A percentile compares a stretch with the other conserved stretches of the same genome.
phyloP scores from a whole-genome alignment of 164 flowering plant genomes.

The Vitis riparia region DNA sequence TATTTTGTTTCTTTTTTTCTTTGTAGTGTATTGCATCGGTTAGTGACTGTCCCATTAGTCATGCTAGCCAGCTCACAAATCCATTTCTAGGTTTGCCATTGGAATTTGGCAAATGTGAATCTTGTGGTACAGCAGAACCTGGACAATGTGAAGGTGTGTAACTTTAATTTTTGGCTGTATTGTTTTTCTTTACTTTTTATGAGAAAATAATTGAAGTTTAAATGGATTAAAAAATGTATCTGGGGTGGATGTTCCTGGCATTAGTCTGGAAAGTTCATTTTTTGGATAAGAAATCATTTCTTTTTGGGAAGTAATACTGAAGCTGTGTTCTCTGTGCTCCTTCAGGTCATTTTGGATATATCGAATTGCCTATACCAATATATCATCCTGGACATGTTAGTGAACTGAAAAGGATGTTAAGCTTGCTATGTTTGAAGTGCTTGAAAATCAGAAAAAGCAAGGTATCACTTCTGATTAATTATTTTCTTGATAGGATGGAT shows the following conservation, averaged over 20 bases:
- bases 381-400: slow-evolving; percentile 77
- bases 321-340: slow-evolving; percentile 9
- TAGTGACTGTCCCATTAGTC: slow-evolving; percentile 69
- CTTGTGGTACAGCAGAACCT: slow-evolving; percentile 89
- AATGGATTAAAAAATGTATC: not conserved
- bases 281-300: not conserved
- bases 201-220: not conserved
- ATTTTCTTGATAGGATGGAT: not conserved
- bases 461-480: slow-evolving; percentile 36
- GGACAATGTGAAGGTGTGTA: slow-evolving; percentile 86
- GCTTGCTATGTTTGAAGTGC: slow-evolving; percentile 77
- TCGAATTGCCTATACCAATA: slow-evolving; percentile 77
- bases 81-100: slow-evolving; percentile 92
- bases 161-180: not conserved
- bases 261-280: not conserved
- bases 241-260: no score
- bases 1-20: not conserved
- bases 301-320: not conserved
- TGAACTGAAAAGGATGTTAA: slow-evolving; percentile 66
- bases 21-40: slow-evolving; percentile 69
- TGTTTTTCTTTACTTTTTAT: not conserved
- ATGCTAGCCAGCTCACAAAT: slow-evolving; percentile 79
- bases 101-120: slow-evolving; percentile 85
- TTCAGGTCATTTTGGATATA: slow-evolving; percentile 95
- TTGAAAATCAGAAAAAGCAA: slow-evolving; percentile 57